phyloP scores from a whole-genome alignment of 768 basidiomycete genomes.

The Amanita thiersii region DNA sequence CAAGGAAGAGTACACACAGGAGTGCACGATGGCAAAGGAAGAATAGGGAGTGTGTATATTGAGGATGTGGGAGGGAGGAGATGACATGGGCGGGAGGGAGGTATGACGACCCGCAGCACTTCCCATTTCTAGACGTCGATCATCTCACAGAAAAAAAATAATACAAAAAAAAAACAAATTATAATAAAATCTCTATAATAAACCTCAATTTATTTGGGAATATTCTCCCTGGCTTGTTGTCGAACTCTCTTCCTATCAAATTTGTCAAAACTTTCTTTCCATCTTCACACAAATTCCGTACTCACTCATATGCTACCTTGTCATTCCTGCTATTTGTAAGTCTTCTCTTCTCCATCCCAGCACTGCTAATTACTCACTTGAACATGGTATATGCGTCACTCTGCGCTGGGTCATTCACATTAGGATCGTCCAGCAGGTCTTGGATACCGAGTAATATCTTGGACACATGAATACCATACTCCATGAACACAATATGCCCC shows the following conservation, averaged over 20 bases:
- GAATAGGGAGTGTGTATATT: conserved; percentile 71
- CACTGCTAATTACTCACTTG: conserved; percentile 56
- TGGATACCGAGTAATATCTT: conserved; percentile 96
- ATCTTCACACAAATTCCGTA: too few species aligned
- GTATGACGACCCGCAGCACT: too few species aligned
- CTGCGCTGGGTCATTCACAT: conserved; percentile 96
- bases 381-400: conserved; percentile 99
- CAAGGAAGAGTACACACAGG: conserved; percentile 39
- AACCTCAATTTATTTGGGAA: conserved; percentile 57
- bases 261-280: too few species aligned
- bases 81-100: conserved; percentile 1
- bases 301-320: conserved; percentile 86
- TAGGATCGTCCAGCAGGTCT: conserved; percentile 91
- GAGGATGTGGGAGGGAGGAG: conserved; percentile 38
- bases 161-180: conserved; percentile 4
- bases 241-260: conserved; percentile 61
- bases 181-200: conserved; percentile 2
- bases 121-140: too few species aligned
- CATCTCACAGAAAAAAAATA: too few species aligned
- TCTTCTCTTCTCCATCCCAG: conserved; percentile 1
- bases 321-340: conserved; percentile 62
- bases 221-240: conserved; percentile 83
- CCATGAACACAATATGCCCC: conserved; percentile 9
- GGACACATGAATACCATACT: conserved; percentile 3
- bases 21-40: conserved; percentile 71